phyloP scores from a whole-genome alignment of 139 green algal genomes.

The Astrephomene gubernaculifera region DNA sequence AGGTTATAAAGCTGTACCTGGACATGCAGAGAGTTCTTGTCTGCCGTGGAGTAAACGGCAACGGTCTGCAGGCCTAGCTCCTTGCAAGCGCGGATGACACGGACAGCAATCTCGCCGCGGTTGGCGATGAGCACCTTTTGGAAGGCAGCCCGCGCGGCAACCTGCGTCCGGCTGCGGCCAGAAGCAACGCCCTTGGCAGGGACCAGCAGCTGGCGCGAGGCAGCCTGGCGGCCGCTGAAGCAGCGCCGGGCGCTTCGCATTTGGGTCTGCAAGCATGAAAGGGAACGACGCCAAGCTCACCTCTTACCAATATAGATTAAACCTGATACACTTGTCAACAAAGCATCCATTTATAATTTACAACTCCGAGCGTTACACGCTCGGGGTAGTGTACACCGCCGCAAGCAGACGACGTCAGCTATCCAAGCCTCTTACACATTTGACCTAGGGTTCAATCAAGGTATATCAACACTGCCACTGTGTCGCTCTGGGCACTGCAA shows the following conservation, averaged over 20 bases:
- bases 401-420: no score
- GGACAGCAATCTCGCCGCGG: constrained; percentile 93
- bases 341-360: no score
- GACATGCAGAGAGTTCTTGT: constrained; percentile 90
- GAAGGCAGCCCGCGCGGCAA: constrained; percentile 39
- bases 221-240: constrained; percentile 35
- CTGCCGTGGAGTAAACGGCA: constrained; percentile 91
- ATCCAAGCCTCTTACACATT: no score
- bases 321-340: no score
- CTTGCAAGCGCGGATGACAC: constrained; percentile 94
- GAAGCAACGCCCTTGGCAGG: constrained; percentile 34
- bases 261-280: constrained; percentile 30
- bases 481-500: no score
- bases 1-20: constrained; percentile 55
- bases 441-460: no score
- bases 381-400: no score
- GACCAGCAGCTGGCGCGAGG: constrained; percentile 7
- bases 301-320: no score
- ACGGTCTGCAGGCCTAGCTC: constrained; percentile 93
- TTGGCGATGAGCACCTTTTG: constrained; percentile 92
- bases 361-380: no score
- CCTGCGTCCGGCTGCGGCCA: constrained; percentile 18
- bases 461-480: no score
- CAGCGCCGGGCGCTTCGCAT: constrained; percentile 8
- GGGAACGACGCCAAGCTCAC: neutral